phyloP scores from a whole-genome alignment of 1,284 basidiomycete species.

The Hemileia vastatrix region DNA sequence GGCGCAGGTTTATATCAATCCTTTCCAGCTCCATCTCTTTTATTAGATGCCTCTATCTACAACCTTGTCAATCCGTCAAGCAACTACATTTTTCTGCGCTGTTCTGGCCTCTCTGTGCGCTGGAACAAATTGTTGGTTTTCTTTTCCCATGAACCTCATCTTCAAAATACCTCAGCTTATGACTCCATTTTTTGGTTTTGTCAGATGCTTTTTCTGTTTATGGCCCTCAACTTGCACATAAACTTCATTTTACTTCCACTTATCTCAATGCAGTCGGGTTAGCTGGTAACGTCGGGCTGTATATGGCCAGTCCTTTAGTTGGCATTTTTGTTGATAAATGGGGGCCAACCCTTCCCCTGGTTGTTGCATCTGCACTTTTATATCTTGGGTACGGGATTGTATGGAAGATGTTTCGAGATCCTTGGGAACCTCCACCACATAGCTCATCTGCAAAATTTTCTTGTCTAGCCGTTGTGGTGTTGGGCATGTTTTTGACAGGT shows the following conservation, averaged over 20 bases:
- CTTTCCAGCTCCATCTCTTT: no score
- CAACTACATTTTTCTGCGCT: conserved; percentile 10
- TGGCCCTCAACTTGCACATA: conserved; percentile 9
- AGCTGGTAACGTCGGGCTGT: conserved; percentile 14
- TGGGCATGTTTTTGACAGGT: conserved; percentile 7
- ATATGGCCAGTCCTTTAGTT: conserved; percentile 7
- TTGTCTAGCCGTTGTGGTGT: not conserved
- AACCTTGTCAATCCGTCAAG: no score
- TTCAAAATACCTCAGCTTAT: not conserved
- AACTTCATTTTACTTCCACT: conserved; percentile 11
- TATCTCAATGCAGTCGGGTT: conserved; percentile 9
- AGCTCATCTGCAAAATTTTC: not conserved
- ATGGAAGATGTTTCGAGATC: not conserved
- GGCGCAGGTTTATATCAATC: no score
- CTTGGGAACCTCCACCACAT: no score
- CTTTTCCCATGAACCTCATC: not conserved
- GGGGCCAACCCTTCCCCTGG: not conserved
- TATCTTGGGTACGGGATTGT: conserved; percentile 10
- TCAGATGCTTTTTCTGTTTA: conserved; percentile 21
- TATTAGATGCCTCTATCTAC: no score
- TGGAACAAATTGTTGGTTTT: conserved; percentile 14
- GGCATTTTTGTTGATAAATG: conserved; percentile 1
- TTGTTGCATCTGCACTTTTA: not conserved
- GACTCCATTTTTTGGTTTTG: not conserved
- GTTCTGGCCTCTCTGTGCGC: conserved; percentile 5